Evolutionary conservation across 2,329 filamentous ascomycete species (phyloP).

Genomic region (Chaetomiaceae sp.): DNA sequence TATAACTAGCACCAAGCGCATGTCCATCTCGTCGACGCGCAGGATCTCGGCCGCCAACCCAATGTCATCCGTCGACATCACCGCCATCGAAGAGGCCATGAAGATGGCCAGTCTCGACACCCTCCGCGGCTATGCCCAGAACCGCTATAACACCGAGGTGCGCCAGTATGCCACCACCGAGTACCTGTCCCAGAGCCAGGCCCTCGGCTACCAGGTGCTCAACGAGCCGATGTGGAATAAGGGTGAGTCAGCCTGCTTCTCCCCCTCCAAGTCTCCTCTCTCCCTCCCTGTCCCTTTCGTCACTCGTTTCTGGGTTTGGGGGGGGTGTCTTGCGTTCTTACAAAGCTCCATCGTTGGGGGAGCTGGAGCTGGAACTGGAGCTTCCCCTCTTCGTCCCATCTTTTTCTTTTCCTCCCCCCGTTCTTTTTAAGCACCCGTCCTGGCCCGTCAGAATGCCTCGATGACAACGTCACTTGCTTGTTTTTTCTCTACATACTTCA

Average conservation of each 20-base stretch:
- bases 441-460: background rate
- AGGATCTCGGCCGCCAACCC: conserved; percentile 50
- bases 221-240: conserved; percentile 62
- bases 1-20: conserved; percentile 45
- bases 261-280: background rate
- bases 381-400: conserved; percentile 3
- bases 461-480: background rate
- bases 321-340: too few species aligned
- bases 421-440: background rate
- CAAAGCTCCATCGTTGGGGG: too few species aligned
- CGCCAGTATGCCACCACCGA: conserved; percentile 50
- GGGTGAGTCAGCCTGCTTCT: conserved; percentile 40
- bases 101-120: conserved; percentile 57
- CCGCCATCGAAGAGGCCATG: conserved; percentile 55
- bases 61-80: conserved; percentile 52
- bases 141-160: conserved; percentile 50
- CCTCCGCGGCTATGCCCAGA: conserved; percentile 55
- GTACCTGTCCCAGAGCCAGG: conserved; percentile 47
- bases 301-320: too few species aligned
- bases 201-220: conserved; percentile 57
- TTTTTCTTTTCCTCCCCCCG: background rate
- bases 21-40: conserved; percentile 45
- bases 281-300: background rate
- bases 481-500: background rate
- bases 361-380: too few species aligned